Evolutionary conservation across 78 protist genomes (phyloP), one percentile per base, ranked within the genome.

Genomic region (Bigelowiella natans): DNA sequence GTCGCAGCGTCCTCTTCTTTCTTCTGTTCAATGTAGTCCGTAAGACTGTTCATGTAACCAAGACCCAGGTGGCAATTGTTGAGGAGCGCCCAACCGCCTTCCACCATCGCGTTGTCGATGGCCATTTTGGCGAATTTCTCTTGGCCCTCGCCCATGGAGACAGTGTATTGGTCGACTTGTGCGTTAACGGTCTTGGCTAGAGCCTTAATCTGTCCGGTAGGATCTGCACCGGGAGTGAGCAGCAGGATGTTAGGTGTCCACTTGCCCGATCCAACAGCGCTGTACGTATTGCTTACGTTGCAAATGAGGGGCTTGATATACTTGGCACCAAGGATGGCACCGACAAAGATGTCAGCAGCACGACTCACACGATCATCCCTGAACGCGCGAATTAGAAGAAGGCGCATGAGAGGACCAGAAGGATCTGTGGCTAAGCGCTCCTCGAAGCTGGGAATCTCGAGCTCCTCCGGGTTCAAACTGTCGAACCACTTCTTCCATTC

Each of bases 61-160:
- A 95, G 90, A 31, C 94, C 95, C 31, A 97, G 86, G 90, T 97
- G 98, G 84, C 96, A 95, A 92, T 97, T 97, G 86, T 95, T 96
- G 30, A 97, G 93, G 90, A 96, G 88, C 38, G 93, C 97, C 97
- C 97, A 97, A 0, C 82, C 91, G 39, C 98, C 98, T 28, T 0
- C 18, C 36, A 63, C 2, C 64, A 87, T 3, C 2, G 73, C 37
- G 82, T 37, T 0, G 37, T 29, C 2, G 31, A 95, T 31, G 26
- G 37, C 39, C 31, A 85, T 36, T 31, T 93, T 86, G 31, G 98
- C 97, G 2, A 82, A 40, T 0, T 85, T 92, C 83, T 96, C 98
- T 90, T 97, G 98, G 1, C 97, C 97, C 87, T 94, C 96, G n/a
- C 98, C 98, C 97, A 97, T 93, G 39, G 97, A 95, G 83, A 94